Conservation (phyloP, 208 protist genomes). For the Cochliopodium minus region DNA sequence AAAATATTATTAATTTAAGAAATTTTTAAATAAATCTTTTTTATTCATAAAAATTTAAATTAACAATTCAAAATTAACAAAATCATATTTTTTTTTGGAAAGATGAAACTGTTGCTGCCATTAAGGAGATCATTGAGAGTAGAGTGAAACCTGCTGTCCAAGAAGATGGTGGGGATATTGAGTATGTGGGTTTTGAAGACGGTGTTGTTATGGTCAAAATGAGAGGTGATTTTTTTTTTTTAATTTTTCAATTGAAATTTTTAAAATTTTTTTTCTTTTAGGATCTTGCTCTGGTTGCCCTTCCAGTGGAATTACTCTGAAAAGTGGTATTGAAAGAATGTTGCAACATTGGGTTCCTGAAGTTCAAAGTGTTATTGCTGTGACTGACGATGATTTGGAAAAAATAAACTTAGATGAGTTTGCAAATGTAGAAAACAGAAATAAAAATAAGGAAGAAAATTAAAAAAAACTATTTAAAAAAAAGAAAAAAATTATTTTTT, state of each 20-base stretch:
- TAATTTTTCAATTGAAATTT: conserved; percentile 26
- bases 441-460: too few species aligned
- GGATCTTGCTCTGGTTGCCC: conserved; percentile 64
- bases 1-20: too few species aligned
- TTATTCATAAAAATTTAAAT: too few species aligned
- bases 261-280: conserved; percentile 59
- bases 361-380: conserved; percentile 59
- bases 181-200: conserved; percentile 67
- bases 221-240: neutral
- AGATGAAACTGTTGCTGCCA: conserved; percentile 65
- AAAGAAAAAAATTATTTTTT: too few species aligned
- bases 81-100: too few species aligned
- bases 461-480: too few species aligned
- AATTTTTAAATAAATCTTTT: too few species aligned
- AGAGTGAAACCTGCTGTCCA: conserved; percentile 63
- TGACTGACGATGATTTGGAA: conserved; percentile 28
- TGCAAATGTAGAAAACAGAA: neutral
- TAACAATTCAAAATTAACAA: too few species aligned
- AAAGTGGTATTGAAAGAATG: conserved; percentile 72
- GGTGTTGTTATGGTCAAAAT: neutral
- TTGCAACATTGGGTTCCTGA: conserved; percentile 76
- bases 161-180: conserved; percentile 65
- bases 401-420: neutral
- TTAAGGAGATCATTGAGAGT: conserved; percentile 66
- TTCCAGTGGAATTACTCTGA: conserved; percentile 58